A percentile compares a stretch with the other conserved stretches of the same genome.
phyloP scores from a whole-genome alignment of 106 monocot species.

The Agapanthus africanus region DNA sequence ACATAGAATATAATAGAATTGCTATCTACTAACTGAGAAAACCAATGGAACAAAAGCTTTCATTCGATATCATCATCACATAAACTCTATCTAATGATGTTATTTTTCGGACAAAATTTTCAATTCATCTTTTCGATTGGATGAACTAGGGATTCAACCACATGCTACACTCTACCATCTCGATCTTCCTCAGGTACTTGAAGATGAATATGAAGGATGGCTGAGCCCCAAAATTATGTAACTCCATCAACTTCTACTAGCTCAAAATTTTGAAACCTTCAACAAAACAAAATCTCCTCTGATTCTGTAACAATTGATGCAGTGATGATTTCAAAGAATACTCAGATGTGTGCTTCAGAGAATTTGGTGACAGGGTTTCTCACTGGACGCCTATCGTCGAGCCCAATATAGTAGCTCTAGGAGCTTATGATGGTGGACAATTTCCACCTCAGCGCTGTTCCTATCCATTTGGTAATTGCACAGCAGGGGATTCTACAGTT shows the following conservation, averaged over 20 bases:
- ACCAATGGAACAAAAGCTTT: too few species aligned
- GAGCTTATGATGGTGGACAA: conserved; percentile 26
- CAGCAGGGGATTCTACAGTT: conserved; percentile 30
- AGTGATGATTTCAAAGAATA: conserved; percentile 64
- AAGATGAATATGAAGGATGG: conserved; percentile 66
- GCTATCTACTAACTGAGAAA: too few species aligned
- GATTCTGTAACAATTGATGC: conserved; percentile 1
- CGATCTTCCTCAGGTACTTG: conserved; percentile 61
- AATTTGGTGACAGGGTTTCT: conserved; percentile 58
- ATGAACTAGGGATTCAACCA: conserved; percentile 41
- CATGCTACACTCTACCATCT: conserved; percentile 58
- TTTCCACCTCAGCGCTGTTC: conserved; percentile 40
- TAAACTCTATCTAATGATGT: too few species aligned
- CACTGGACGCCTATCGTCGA: conserved; percentile 56
- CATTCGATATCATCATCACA: too few species aligned
- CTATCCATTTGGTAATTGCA: conserved; percentile 55
- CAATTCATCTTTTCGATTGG: not conserved
- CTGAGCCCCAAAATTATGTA: conserved; percentile 59
- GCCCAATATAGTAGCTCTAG: conserved; percentile 27
- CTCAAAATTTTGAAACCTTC: not conserved
- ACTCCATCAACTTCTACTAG: not conserved
- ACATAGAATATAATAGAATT: too few species aligned
- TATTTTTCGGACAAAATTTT: too few species aligned
- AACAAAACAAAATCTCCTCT: not conserved
- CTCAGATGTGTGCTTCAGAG: conserved; percentile 57